Evolutionary conservation across 179 eudicot genomes (phyloP).

Genomic region (Pouteria campechiana): DNA sequence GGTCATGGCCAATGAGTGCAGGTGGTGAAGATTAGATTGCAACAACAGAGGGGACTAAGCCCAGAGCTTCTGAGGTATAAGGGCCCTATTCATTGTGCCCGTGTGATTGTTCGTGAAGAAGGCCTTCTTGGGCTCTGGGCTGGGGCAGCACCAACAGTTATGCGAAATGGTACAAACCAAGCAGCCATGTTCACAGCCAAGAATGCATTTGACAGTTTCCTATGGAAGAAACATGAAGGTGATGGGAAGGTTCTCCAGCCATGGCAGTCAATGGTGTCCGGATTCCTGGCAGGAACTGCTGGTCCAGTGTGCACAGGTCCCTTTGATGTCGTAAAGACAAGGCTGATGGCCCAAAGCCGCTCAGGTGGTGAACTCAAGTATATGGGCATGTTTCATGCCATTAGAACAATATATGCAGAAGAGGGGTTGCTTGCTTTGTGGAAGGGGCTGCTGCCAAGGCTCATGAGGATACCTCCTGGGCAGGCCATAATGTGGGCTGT

Average conservation of each 20-base stretch:
- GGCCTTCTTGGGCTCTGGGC: slow-evolving; percentile 86
- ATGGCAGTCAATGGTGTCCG: slow-evolving; percentile 98
- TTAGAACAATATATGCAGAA: slow-evolving; percentile 58
- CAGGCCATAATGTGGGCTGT: slow-evolving; percentile 99
- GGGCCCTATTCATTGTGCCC: slow-evolving; percentile 91
- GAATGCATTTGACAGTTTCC: slow-evolving; percentile 48
- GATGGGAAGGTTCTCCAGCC: slow-evolving; percentile 75
- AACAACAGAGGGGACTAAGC: slow-evolving; percentile 83
- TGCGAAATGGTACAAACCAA: slow-evolving; percentile 97
- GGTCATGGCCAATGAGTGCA: no score
- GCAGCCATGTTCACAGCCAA: slow-evolving; percentile 97
- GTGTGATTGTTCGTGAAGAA: slow-evolving; percentile 72
- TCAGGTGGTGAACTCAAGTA: slow-evolving; percentile 54
- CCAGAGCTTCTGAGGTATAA: slow-evolving; percentile 69
- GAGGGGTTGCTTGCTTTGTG: slow-evolving; percentile 81
- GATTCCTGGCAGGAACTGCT: slow-evolving; percentile 89
- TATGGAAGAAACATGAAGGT: slow-evolving; percentile 90
- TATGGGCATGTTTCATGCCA: slow-evolving; percentile 84
- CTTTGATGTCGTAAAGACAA: slow-evolving; percentile 91
- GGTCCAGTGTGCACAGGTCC: slow-evolving; percentile 96
- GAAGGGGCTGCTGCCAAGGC: slow-evolving; percentile 85
- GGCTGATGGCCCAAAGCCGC: slow-evolving; percentile 87
- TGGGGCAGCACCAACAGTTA: slow-evolving; percentile 91
- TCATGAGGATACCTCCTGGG: slow-evolving; percentile 97
- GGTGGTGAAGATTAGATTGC: slow-evolving; percentile 93